A percentile compares a stretch with the other conserved stretches of the same genome.
These are phyloP conservation scores for Phytophthora melonis DNA, from an alignment of 352 stramenopile genomes.

Conservation along the genomic window DNA sequence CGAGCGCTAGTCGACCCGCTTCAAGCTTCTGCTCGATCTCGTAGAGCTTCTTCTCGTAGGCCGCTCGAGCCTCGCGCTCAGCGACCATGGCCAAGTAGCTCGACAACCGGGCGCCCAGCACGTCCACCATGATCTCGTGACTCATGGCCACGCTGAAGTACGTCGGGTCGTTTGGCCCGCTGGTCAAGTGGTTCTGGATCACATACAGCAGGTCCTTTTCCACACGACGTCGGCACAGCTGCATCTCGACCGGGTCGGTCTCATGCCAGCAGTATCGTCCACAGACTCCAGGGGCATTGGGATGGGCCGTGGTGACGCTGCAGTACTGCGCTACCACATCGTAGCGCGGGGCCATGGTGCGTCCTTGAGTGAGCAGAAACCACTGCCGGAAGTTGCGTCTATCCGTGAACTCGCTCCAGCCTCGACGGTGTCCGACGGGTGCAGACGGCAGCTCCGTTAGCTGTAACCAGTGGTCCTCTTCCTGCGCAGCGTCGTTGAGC, in stretches of 20 bases:
- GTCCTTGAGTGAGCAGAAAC: constrained; percentile 26
- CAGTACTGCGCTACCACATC: constrained; percentile 61
- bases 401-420: constrained; percentile 51
- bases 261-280: constrained; percentile 79
- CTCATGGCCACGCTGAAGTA: constrained; percentile 64
- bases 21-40: constrained; percentile 80
- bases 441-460: constrained; percentile 40
- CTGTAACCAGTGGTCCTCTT: constrained; percentile 49
- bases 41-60: constrained; percentile 64
- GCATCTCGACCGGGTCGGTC: constrained; percentile 35
- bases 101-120: constrained; percentile 51
- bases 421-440: constrained; percentile 56
- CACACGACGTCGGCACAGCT: constrained; percentile 52
- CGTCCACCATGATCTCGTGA: constrained; percentile 65
- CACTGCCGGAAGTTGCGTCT: constrained; percentile 63
- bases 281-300: constrained; percentile 64
- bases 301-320: constrained; percentile 58
- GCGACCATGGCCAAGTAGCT: constrained; percentile 56
- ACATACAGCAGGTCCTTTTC: constrained; percentile 72
- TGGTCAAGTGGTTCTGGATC: constrained; percentile 50
- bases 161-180: constrained; percentile 46
- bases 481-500: constrained; percentile 48
- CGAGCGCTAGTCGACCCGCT: constrained; percentile 56
- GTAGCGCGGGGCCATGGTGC: constrained; percentile 46
- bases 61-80: constrained; percentile 48